Base-by-base conservation (phyloP, 75 land plant species). In the Adiantum capillusveneris region DNA sequence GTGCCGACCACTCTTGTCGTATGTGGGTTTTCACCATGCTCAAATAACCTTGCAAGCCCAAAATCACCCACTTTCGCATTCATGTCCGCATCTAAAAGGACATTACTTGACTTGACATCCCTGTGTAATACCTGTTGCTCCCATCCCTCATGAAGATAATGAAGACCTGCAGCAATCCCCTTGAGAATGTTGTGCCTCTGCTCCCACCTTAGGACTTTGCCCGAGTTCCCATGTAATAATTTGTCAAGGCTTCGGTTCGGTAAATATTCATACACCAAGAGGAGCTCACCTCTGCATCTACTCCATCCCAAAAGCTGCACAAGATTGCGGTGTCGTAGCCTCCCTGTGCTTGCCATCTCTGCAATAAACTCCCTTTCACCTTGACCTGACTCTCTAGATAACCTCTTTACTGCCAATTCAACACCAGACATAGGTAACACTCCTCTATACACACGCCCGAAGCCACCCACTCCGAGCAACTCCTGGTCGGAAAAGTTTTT, bases 1-100 rank as follows among this genome's bases (percentile, higher is more conserved):
- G 98, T 93, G 12, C 98, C 98, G 0, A 96, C 98, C 6, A 84
- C 76, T 0, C 81, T 69, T 0, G 98, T 93, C 22, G 90, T 75
- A 22, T 76, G 80, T 0, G 90, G 96, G 60, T 76, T 81, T 58
- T 74, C 77, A 53, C 78, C 80, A 58, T 85, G 96, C 21, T 80
- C 96, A 68, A 69, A 75, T 19, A 88, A 66, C 59, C 78, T 67
- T 1, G 98, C 98, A 51, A 93, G 66, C 1, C 96, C 96, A 26
- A 93, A 89, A 44, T 89, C 98, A 0, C 96, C 90, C 36, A 93
- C 49, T 43, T 82, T 69, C 0, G 96, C 81, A 56, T 89, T 86
- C 70, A 77, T 80, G 19, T 69, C 76, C 0, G 61, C 77, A 56
- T 93, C 96, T 7, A 93, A 78, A 71, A 93, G 45, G 22, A 93